Evolutionary conservation across 2,329 filamentous ascomycete genomes (phyloP).

Genomic region (Cercospora sp.): DNA sequence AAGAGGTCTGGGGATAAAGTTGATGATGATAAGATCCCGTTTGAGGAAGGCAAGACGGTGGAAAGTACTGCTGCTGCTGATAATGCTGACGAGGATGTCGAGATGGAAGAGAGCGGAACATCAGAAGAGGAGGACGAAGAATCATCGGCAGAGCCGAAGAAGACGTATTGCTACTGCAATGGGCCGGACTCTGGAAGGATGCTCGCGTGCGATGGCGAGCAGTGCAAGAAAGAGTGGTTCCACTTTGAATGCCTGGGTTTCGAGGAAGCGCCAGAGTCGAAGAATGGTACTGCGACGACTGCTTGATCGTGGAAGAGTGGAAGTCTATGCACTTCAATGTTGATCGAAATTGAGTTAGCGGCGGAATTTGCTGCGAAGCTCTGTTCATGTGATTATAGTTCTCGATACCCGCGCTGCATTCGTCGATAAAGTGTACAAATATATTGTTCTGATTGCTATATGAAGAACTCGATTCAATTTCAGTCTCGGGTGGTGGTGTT

Average conservation of each 20-base stretch:
- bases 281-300: conserved; percentile 33
- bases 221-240: conserved; percentile 80
- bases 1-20: conserved; percentile 9
- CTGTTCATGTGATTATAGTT: not conserved
- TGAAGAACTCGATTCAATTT: not conserved
- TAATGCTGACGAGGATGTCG: conserved; percentile 2
- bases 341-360: not conserved
- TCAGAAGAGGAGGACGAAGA: not conserved
- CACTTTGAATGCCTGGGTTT: conserved; percentile 75
- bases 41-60: conserved; percentile 9
- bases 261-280: conserved; percentile 56
- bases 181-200: conserved; percentile 49
- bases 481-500: not conserved
- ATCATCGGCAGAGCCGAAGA: not conserved
- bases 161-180: conserved; percentile 28
- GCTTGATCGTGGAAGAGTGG: conserved; percentile 8
- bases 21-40: conserved; percentile 4
- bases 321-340: not conserved
- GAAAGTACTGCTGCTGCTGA: not conserved
- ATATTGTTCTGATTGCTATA: not conserved
- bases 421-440: not conserved
- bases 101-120: not conserved
- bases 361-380: not conserved
- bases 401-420: not conserved
- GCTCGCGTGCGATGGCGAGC: conserved; percentile 76